Evolutionary conservation across 164 flowering plant genomes (phyloP).

Genomic region (Euptelea pleiosperma): DNA sequence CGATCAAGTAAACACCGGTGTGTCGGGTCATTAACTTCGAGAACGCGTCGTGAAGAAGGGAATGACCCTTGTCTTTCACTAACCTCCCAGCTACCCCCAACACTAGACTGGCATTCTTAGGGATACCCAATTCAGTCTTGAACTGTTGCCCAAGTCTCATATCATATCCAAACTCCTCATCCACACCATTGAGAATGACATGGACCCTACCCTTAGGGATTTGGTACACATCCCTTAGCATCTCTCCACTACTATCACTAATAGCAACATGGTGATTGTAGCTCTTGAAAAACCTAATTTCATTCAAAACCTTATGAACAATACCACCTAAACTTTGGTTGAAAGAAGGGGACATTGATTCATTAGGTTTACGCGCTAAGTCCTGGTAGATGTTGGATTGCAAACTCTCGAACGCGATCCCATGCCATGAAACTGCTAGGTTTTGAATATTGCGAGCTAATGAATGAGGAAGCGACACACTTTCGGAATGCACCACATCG

Average conservation of each 20-base stretch:
- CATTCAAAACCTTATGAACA: conserved; percentile 61
- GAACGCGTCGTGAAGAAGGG: conserved; percentile 66
- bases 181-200: conserved; percentile 79
- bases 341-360: conserved; percentile 50
- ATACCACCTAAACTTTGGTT: conserved; percentile 41
- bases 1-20: conserved; percentile 48
- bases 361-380: conserved; percentile 41
- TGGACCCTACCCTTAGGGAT: conserved; percentile 71
- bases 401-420: conserved; percentile 74
- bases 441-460: conserved; percentile 52
- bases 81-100: conserved; percentile 82
- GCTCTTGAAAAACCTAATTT: conserved; percentile 70
- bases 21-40: conserved; percentile 29
- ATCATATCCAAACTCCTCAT: conserved; percentile 49
- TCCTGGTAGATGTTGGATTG: conserved; percentile 76
- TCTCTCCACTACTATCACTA: conserved; percentile 87
- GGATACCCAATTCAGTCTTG: conserved; percentile 46
- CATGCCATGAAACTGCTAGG: conserved; percentile 88
- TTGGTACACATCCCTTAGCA: conserved; percentile 81
- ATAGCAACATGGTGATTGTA: conserved; percentile 80
- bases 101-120: conserved; percentile 55
- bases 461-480: conserved; percentile 84
- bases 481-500: conserved; percentile 85
- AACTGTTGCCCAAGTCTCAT: conserved; percentile 35
- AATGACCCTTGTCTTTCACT: conserved; percentile 90